These are phyloP conservation scores for Mrakia frigida DNA, from an alignment of 768 basidiomycete genomes.

Conservation along the genomic window DNA sequence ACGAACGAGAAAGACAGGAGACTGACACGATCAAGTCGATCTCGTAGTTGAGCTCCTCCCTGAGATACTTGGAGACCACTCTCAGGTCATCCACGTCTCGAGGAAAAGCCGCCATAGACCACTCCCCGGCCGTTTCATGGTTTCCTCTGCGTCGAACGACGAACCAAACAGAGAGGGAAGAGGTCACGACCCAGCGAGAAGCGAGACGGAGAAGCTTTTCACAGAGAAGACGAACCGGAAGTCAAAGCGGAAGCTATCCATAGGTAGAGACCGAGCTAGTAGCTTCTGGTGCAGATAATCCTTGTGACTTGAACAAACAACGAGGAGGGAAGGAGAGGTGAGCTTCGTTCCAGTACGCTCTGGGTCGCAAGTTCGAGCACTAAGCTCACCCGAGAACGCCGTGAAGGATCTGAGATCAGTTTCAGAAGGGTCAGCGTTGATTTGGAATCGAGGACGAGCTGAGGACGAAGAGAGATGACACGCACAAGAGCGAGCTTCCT, in stretches of 20 bases:
- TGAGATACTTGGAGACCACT: slow-evolving; percentile 61
- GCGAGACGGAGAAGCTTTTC: no score
- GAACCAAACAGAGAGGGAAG: neutral
- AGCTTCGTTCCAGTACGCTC: neutral
- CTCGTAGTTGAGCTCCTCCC: slow-evolving; percentile 58
- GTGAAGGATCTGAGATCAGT: slow-evolving; percentile 60
- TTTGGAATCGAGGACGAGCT: neutral
- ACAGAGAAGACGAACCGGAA: slow-evolving; percentile 56
- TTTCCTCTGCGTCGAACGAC: slow-evolving; percentile 34
- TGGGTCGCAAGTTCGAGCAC: neutral
- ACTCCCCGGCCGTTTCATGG: slow-evolving; percentile 66
- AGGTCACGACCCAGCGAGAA: no score
- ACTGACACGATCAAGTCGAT: slow-evolving; percentile 57
- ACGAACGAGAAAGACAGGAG: neutral
- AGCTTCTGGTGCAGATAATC: slow-evolving; percentile 76
- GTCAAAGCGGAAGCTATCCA: slow-evolving; percentile 82
- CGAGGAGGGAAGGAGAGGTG: neutral
- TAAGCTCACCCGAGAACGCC: slow-evolving; percentile 65
- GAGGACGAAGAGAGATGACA: slow-evolving; percentile 31
- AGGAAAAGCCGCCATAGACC: slow-evolving; percentile 57
- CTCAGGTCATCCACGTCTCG: slow-evolving; percentile 64
- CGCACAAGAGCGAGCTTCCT: slow-evolving; percentile 60
- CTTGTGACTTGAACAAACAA: slow-evolving; percentile 57
- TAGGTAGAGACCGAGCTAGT: slow-evolving; percentile 58
- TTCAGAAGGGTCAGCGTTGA: neutral